Conservation (phyloP, 192 early-diverging fungal genomes). For the Phycomyces blakesleeanus region DNA sequence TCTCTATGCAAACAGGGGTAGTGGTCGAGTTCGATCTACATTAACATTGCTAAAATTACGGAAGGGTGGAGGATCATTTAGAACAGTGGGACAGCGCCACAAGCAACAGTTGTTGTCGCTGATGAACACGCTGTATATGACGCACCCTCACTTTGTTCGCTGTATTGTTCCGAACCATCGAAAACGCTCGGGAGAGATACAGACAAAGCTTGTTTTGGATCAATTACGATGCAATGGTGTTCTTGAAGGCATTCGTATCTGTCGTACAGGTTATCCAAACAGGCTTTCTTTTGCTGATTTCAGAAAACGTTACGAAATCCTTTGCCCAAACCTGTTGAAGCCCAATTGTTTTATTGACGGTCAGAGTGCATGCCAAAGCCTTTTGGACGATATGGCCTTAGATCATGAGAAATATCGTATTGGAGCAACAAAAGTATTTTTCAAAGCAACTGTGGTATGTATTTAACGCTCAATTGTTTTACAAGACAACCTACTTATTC, state of each 20-base stretch:
- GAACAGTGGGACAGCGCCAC: conserved; percentile 91
- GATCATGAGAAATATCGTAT: conserved; percentile 82
- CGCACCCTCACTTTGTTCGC: conserved; percentile 96
- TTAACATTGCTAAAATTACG: conserved; percentile 33
- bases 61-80: conserved; percentile 83
- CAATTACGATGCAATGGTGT: conserved; percentile 97
- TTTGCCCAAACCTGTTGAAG: conserved; percentile 76
- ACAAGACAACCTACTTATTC: not conserved
- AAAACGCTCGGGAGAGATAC: conserved; percentile 80
- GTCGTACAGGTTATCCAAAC: conserved; percentile 93
- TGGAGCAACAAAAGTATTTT: conserved; percentile 94
- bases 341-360: conserved; percentile 86
- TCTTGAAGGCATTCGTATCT: conserved; percentile 94
- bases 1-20: conserved; percentile 2
- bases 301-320: conserved; percentile 88
- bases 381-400: conserved; percentile 73
- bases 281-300: conserved; percentile 90
- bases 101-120: conserved; percentile 89
- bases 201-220: conserved; percentile 83
- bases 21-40: not conserved
- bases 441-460: conserved; percentile 87
- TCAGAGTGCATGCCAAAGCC: conserved; percentile 72
- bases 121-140: conserved; percentile 88
- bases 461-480: conserved; percentile 1
- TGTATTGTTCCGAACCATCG: conserved; percentile 96